phyloP scores from a whole-genome alignment of 495 filamentous ascomycete species.

The Penicillium mononematosum region DNA sequence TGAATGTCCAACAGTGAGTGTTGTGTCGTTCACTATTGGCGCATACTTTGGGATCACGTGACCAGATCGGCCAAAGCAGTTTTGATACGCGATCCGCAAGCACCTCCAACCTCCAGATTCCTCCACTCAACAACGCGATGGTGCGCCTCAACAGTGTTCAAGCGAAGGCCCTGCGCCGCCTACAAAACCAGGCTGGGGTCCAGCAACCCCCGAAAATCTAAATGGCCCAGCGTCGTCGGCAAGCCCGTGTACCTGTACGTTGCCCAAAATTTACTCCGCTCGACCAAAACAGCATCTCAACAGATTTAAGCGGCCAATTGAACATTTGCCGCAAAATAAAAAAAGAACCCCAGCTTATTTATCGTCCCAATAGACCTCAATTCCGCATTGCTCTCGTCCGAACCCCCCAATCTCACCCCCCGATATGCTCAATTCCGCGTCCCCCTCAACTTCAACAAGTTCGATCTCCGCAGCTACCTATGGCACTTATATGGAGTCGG shows the following conservation, averaged over 20 bases:
- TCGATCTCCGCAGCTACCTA: conserved; percentile 89
- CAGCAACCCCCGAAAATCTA: conserved; percentile 15
- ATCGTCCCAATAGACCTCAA: conserved; percentile 58
- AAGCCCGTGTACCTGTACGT: conserved; percentile 72
- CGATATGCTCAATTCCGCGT: conserved; percentile 82
- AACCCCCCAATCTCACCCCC: conserved; percentile 64
- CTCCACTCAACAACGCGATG: conserved; percentile 30
- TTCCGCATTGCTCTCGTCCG: conserved; percentile 75
- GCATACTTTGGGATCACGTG: conserved; percentile 2
- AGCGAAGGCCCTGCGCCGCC: conserved; percentile 26
- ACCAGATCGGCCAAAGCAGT: conserved; percentile 2
- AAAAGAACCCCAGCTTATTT: neutral
- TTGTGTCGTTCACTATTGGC: neutral
- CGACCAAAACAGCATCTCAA: conserved; percentile 1
- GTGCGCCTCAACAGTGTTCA: conserved; percentile 25
- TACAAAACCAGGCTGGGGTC: conserved; percentile 22
- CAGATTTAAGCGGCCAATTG: neutral
- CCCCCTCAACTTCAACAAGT: conserved; percentile 84
- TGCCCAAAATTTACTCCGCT: conserved; percentile 13
- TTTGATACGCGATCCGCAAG: conserved; percentile 9
- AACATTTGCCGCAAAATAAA: neutral
- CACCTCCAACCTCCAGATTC: conserved; percentile 8
- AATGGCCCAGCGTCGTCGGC: conserved; percentile 21
- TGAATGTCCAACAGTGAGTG: neutral
- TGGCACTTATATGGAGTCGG: conserved; percentile 69